A percentile compares a stretch with the other conserved stretches of the same genome.
phyloP scores from a whole-genome alignment of 352 stramenopile species.

The Elongisporangium undulatum region DNA sequence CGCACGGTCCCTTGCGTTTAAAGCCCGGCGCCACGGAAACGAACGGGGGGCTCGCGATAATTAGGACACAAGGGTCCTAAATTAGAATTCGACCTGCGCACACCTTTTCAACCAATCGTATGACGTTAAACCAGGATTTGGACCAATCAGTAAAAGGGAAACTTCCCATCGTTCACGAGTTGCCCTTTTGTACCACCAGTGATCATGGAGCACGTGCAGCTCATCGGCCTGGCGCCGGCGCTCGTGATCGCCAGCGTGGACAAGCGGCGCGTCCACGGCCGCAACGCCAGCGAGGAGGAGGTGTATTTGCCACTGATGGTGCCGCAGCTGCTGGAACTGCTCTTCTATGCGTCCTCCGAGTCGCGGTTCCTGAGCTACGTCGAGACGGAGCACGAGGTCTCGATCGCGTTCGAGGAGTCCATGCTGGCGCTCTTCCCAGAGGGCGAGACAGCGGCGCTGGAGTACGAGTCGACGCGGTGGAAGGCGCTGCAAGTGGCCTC shows the following conservation, averaged over 20 bases:
- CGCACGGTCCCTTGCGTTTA: not conserved
- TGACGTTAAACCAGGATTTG: not conserved
- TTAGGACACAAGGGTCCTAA: not conserved
- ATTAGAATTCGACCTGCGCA: not conserved
- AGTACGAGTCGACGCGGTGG: constrained; percentile 49
- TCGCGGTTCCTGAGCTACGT: constrained; percentile 57
- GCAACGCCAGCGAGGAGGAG: constrained; percentile 9
- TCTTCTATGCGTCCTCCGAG: constrained; percentile 38
- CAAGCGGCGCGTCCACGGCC: constrained; percentile 20
- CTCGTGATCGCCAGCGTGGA: constrained; percentile 55
- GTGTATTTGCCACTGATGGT: constrained; percentile 18
- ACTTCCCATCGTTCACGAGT: not conserved
- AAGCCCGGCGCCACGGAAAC: not conserved
- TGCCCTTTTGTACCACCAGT: not conserved
- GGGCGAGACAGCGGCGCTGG: constrained; percentile 11
- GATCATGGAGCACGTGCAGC: constrained; percentile 38
- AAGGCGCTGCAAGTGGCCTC: constrained; percentile 60
- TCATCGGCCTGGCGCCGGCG: constrained; percentile 46
- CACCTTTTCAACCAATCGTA: not conserved
- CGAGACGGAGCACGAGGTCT: constrained; percentile 63
- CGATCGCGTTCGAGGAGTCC: constrained; percentile 53
- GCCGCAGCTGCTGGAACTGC: constrained; percentile 40
- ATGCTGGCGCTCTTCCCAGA: constrained; percentile 27
- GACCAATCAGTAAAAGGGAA: not conserved
- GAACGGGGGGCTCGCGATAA: not conserved